phyloP scores from a whole-genome alignment of 2,329 filamentous ascomycete genomes.

The Alternaria consortialis region DNA sequence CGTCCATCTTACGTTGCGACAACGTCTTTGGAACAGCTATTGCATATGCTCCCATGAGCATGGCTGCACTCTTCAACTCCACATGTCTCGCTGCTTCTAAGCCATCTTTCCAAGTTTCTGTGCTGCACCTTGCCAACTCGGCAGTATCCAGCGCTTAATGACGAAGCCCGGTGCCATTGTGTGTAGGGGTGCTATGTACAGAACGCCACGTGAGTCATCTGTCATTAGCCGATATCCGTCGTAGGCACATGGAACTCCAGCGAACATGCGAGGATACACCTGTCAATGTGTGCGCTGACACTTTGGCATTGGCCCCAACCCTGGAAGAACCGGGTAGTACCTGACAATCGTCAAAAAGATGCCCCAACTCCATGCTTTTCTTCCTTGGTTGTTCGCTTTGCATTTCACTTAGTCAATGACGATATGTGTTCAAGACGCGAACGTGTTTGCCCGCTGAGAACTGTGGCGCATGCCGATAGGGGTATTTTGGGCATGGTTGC shows the following conservation, averaged over 20 bases:
- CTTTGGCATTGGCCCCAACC: constrained; percentile 17
- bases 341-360: constrained; percentile 19
- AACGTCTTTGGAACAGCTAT: not conserved
- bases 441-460: not conserved
- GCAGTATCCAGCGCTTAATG: constrained; percentile 22
- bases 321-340: constrained; percentile 14
- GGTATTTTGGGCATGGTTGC: not conserved
- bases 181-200: constrained; percentile 19
- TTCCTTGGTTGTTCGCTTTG: constrained; percentile 6
- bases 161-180: constrained; percentile 26
- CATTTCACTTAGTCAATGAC: not conserved
- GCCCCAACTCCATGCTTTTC: constrained; percentile 22
- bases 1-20: constrained; percentile 5
- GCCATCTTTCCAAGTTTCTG: constrained; percentile 22
- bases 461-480: not conserved
- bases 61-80: not conserved
- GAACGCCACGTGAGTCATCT: constrained; percentile 15
- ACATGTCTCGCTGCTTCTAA: constrained; percentile 5
- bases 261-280: constrained; percentile 24
- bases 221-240: constrained; percentile 15
- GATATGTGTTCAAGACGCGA: not conserved
- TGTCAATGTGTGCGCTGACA: constrained; percentile 18
- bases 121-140: constrained; percentile 34
- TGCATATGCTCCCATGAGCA: not conserved
- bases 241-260: constrained; percentile 7